Evolutionary conservation across 345 rosid genomes (phyloP).

Genomic region (Salix koriyanagi): DNA sequence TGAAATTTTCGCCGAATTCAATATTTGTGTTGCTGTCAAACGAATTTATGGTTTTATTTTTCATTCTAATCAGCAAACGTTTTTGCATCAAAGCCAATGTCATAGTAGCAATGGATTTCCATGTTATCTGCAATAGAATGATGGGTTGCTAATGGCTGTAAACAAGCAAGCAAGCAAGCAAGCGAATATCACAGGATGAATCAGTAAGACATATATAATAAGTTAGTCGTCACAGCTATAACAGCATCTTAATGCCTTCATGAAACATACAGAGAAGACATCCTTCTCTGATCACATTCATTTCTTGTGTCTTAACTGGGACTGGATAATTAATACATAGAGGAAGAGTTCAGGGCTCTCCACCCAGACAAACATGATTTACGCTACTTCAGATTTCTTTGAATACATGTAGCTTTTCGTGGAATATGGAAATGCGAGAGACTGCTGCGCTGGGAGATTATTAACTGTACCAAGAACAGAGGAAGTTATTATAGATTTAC

Average conservation of each 20-base stretch:
- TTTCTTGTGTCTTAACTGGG: conserved; percentile 13
- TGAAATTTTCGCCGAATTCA: too few species aligned
- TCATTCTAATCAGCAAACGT: too few species aligned
- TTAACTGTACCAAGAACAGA: conserved; percentile 19
- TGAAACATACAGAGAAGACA: neutral
- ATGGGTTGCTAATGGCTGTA: too few species aligned
- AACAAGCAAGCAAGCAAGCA: neutral
- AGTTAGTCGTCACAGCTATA: neutral
- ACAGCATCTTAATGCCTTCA: neutral
- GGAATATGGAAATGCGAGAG: neutral
- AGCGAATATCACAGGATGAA: neutral
- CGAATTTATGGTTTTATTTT: too few species aligned
- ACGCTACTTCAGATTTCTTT: conserved; percentile 10
- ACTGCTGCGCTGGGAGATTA: neutral
- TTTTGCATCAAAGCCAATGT: too few species aligned
- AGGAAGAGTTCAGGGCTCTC: conserved; percentile 1
- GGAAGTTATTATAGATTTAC: neutral
- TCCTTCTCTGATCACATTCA: conserved; percentile 11
- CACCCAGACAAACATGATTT: conserved; percentile 10
- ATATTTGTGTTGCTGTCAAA: too few species aligned
- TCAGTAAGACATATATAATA: neutral
- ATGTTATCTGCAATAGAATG: too few species aligned
- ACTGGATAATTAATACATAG: conserved; percentile 1
- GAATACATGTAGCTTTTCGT: conserved; percentile 9
- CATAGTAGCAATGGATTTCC: too few species aligned